Conservation (phyloP, 805 yeast species). For the Sugiyamaella chiloensis region DNA sequence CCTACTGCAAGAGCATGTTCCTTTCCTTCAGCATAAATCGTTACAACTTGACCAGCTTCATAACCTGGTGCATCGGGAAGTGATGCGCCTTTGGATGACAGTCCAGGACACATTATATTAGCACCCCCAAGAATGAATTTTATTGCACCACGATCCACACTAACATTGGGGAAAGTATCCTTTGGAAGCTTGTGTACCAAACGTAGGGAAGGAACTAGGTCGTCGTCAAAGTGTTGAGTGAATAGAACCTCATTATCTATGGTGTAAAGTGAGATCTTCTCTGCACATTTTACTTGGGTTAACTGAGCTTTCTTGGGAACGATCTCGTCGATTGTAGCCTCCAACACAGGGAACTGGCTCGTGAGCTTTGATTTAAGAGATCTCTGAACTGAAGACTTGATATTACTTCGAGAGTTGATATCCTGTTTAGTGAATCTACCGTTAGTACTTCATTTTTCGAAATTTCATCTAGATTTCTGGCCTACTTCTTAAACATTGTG, state of each 20-base stretch:
- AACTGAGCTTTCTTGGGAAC: constrained; percentile 88
- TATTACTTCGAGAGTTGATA: constrained; percentile 83
- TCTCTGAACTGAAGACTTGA: constrained; percentile 92
- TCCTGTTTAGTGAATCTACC: constrained; percentile 82
- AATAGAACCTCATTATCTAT: constrained; percentile 71
- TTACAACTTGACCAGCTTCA: constrained; percentile 67
- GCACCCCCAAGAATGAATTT: constrained; percentile 95
- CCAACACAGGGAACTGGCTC: constrained; percentile 69
- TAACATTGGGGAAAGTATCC: constrained; percentile 75
- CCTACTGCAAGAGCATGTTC: constrained; percentile 90
- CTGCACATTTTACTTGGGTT: constrained; percentile 81
- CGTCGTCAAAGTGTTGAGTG: constrained; percentile 77
- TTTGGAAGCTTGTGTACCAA: constrained; percentile 47
- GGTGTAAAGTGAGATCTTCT: constrained; percentile 73
- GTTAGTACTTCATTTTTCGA: too few relatives aligned
- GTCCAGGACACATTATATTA: constrained; percentile 94
- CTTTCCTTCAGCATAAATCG: constrained; percentile 89
- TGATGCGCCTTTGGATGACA: constrained; percentile 77
- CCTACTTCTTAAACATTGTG: constrained; percentile 26
- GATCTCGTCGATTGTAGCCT: constrained; percentile 71
- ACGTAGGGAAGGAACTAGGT: constrained; percentile 69
- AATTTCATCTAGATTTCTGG: too few relatives aligned
- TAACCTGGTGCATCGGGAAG: constrained; percentile 70
- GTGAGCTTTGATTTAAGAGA: constrained; percentile 74
- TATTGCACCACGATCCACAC: constrained; percentile 94